Percentiles rank a stretch among this genome's conserved stretches.
Conservation (phyloP, 2,329 filamentous ascomycete species). For the Ascochyta fabae region DNA sequence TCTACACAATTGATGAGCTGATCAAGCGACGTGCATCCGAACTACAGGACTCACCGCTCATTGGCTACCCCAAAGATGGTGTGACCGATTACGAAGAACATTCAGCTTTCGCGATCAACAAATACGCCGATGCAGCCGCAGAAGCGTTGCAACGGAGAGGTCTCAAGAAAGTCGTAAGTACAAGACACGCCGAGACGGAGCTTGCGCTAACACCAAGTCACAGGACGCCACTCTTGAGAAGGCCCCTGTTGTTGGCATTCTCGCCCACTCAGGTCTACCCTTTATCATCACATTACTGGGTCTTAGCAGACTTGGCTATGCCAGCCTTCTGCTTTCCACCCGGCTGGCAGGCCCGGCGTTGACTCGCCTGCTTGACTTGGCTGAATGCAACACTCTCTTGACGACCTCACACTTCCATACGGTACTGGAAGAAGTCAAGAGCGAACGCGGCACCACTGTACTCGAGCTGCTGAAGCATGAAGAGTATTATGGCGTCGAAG, state of each 20-base stretch:
- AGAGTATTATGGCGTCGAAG: constrained; percentile 28
- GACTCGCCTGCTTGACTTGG: constrained; percentile 47
- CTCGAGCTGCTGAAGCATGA: constrained; percentile 33
- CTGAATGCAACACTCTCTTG: constrained; percentile 32
- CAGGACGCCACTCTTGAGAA: constrained; percentile 26
- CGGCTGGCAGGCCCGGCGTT: constrained; percentile 61
- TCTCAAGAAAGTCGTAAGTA: constrained; percentile 28
- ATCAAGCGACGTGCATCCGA: constrained; percentile 31
- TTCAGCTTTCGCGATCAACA: constrained; percentile 32
- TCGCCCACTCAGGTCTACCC: constrained; percentile 62
- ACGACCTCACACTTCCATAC: constrained; percentile 26
- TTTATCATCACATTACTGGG: constrained; percentile 63
- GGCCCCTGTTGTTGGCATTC: constrained; percentile 52
- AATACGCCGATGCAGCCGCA: constrained; percentile 35
- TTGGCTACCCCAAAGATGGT: constrained; percentile 34
- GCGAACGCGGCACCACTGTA: constrained; percentile 25
- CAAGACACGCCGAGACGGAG: neutral
- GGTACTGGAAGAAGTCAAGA: constrained; percentile 39
- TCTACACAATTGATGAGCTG: constrained; percentile 35
- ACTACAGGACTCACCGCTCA: constrained; percentile 24
- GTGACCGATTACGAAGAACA: constrained; percentile 35
- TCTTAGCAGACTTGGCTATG: constrained; percentile 62
- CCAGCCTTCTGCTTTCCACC: constrained; percentile 62
- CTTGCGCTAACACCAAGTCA: constrained; percentile 3
- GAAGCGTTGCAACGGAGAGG: constrained; percentile 27